Evolutionary conservation across 2,329 filamentous ascomycete genomes (phyloP), one percentile per base, ranked within the genome.

Genomic region (Juglanconis oblonga): DNA sequence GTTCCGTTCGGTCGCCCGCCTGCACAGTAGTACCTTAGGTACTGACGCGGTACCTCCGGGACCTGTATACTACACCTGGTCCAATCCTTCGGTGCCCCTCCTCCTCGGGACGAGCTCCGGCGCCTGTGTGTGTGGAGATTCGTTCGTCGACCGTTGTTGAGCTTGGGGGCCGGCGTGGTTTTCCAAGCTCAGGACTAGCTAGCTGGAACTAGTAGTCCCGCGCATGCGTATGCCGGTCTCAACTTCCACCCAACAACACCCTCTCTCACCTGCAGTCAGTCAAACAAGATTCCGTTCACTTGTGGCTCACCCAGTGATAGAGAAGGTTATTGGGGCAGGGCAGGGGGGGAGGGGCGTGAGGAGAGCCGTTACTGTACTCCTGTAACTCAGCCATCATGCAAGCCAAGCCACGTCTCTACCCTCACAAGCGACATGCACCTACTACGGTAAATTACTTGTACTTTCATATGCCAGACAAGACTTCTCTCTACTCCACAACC

Each of bases 401-500:
- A 45, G 42, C 42, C 42, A 45, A 45, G 42, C 42, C 14, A 17
- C 42, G 4, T 45, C 42, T 17, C 4, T 17, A 8, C 17, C 35
- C 42, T 24, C 17, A n/a, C 42, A 17, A n/a, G 29, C 35, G 29
- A 10, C n/a, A 50, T 33, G 47, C 24, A 38, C 29, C 3, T 8
- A n/a, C n/a, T n/a, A n/a, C n/a, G n/a, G n/a, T n/a, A n/a, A n/a
- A n/a, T n/a, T n/a, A n/a, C n/a, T n/a, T n/a, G n/a, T n/a, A 33
- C 29, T 13, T 59, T 59, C 58, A 59, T 47, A 47, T 59, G 58
- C 52, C 58, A 56, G 49, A 52, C 24, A 10, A 14, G 17, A n/a
- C 8, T 24, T 17, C 17, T 24, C 33, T 44, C 44, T 11, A 13
- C 52, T 29, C 35, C 53, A 36, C 36, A 42, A 11, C 32, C 38